Conservation (phyloP, 768 basidiomycete species). For the Suillus placidus region DNA sequence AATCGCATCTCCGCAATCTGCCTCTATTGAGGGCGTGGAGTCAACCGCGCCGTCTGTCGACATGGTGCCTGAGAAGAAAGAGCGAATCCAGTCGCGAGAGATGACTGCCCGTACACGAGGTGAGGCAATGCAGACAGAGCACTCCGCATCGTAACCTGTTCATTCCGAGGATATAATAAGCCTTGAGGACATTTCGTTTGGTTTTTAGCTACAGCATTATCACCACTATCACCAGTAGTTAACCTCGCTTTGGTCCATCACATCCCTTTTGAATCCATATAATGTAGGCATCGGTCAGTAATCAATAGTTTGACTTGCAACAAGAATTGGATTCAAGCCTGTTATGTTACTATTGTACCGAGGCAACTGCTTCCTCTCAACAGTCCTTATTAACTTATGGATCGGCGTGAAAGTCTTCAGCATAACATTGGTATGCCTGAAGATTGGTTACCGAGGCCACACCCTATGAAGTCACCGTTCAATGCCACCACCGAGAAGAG, state of each 20-base stretch:
- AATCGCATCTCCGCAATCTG: neutral
- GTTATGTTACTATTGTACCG: neutral
- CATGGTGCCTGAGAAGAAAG: neutral
- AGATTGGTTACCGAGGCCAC: slow-evolving; percentile 8
- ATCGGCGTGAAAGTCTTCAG: neutral
- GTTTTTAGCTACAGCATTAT: slow-evolving; percentile 4
- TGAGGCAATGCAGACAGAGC: neutral
- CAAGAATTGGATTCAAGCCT: neutral
- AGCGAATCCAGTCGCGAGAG: neutral
- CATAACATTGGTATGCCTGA: slow-evolving; percentile 2
- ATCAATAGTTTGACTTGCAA: slow-evolving; percentile 2
- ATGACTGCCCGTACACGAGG: neutral
- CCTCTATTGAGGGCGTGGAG: neutral
- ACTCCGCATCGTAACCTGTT: neutral
- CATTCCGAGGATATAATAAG: neutral
- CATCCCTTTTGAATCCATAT: neutral
- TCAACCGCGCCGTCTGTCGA: neutral
- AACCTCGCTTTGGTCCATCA: neutral
- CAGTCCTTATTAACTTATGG: neutral
- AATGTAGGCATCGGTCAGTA: neutral
- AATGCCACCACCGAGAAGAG: neutral
- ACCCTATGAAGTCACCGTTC: neutral
- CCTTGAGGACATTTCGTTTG: neutral
- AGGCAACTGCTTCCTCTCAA: neutral
- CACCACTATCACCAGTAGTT: neutral